A percentile compares a stretch with the other conserved stretches of the same genome.
These are phyloP conservation scores for Aegilops longissima DNA, from an alignment of 176 grass and related monocot genomes.

Conservation along the genomic window DNA sequence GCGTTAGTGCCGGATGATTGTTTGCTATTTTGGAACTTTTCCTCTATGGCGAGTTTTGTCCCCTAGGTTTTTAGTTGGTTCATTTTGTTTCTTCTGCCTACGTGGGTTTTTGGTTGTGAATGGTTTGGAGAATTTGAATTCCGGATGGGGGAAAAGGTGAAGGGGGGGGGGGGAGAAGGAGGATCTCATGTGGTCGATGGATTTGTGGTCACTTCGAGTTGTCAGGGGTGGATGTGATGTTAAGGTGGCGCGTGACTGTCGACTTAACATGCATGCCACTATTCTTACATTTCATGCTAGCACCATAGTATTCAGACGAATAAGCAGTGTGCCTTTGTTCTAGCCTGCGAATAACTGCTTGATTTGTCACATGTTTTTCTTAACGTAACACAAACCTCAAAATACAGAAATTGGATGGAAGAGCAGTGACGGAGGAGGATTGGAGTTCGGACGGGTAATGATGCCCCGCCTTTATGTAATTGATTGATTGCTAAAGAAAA, in stretches of 20 bases:
- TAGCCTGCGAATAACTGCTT: no score
- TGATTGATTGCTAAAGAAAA: no score
- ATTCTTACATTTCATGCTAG: not conserved
- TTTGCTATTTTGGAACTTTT: not conserved
- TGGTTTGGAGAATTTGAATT: slow-evolving; percentile 47
- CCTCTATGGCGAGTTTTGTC: not conserved
- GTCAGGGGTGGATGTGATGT: not conserved
- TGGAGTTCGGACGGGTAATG: no score
- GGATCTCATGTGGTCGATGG: not conserved
- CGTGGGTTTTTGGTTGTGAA: not conserved
- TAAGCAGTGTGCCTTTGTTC: no score
- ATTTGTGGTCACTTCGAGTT: not conserved
- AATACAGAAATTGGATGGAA: no score
- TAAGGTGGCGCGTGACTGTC: not conserved
- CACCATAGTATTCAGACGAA: no score
- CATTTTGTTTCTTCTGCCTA: not conserved
- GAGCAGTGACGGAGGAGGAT: no score
- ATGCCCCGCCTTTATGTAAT: no score
- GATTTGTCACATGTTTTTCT: no score
- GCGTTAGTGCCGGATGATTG: not conserved
- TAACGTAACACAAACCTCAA: no score
- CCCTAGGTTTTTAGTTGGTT: not conserved
- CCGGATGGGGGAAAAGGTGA: not conserved
- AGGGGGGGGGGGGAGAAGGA: not conserved
- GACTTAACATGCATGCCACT: not conserved